These are phyloP conservation scores for Macrotyloma uniflorum DNA, from an alignment of 306 rosid species.

Conservation along the genomic window DNA sequence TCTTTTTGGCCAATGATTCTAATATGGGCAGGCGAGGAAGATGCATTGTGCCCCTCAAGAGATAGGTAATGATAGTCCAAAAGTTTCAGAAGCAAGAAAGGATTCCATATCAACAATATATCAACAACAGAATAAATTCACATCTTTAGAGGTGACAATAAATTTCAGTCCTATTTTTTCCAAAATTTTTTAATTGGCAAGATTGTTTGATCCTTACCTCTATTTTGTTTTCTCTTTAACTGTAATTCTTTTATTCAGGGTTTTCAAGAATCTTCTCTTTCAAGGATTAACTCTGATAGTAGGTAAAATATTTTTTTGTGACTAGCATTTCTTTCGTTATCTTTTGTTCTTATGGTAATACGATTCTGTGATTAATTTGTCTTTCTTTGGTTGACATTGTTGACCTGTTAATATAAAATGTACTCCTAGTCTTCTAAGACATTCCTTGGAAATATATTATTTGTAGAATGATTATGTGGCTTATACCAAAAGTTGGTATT, in stretches of 20 bases:
- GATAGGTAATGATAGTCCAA: conserved; percentile 48
- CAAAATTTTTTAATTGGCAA: conserved; percentile 1
- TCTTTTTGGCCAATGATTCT: conserved; percentile 15
- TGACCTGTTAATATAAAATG: conserved; percentile 1
- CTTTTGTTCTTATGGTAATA: conserved; percentile 12
- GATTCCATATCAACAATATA: conserved; percentile 43
- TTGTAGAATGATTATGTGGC: conserved; percentile 1
- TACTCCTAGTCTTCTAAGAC: conserved; percentile 6
- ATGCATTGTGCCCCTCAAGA: conserved; percentile 65
- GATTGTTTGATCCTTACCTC: conserved; percentile 33
- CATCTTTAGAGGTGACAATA: conserved; percentile 50
- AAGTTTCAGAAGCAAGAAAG: conserved; percentile 52
- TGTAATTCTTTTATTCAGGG: conserved; percentile 55
- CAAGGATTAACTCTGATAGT: conserved; percentile 51
- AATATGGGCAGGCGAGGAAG: conserved; percentile 58
- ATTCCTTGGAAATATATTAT: conserved; percentile 14
- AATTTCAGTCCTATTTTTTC: conserved; percentile 29
- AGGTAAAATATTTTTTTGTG: conserved; percentile 55
- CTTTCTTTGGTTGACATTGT: conserved; percentile 22
- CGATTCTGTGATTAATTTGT: background rate
- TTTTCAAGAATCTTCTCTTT: conserved; percentile 54
- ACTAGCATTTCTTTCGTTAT: conserved; percentile 31
- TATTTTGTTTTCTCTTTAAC: background rate
- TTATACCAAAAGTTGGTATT: background rate
- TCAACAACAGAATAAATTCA: conserved; percentile 40